These are phyloP conservation scores for Moricandia moricandioides DNA, from an alignment of 345 rosid species.

Conservation along the genomic window DNA sequence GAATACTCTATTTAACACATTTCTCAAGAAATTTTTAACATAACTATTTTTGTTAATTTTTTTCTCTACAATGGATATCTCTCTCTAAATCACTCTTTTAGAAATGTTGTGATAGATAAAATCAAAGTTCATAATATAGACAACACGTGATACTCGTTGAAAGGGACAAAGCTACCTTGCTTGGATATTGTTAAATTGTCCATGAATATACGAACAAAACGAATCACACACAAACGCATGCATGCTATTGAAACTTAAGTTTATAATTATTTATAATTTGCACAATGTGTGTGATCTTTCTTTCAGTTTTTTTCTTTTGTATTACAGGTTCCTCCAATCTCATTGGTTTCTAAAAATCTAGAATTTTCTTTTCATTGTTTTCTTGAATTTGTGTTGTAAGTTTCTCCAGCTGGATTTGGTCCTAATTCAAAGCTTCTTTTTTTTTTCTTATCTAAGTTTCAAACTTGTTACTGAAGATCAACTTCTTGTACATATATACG, in stretches of 20 bases:
- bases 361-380: neutral
- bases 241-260: neutral
- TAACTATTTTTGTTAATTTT: too few relatives aligned
- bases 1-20: too few relatives aligned
- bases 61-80: too few relatives aligned
- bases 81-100: neutral
- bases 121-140: neutral
- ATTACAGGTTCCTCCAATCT: conserved; percentile 21
- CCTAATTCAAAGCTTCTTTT: neutral
- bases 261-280: neutral
- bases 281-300: neutral
- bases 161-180: conserved; percentile 31
- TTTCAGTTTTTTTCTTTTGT: conserved; percentile 20
- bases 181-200: conserved; percentile 17
- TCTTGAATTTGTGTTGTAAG: conserved; percentile 3
- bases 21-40: too few relatives aligned
- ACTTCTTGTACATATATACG: neutral
- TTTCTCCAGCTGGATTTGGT: conserved; percentile 25
- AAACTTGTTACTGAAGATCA: neutral
- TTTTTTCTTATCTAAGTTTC: neutral
- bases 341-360: conserved; percentile 8
- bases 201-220: conserved; percentile 10
- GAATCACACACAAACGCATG: conserved; percentile 4
- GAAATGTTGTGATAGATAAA: neutral
- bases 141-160: conserved; percentile 34